Evolutionary conservation across 2,329 filamentous ascomycete genomes (phyloP).

Genomic region (Colletotrichum sp.): DNA sequence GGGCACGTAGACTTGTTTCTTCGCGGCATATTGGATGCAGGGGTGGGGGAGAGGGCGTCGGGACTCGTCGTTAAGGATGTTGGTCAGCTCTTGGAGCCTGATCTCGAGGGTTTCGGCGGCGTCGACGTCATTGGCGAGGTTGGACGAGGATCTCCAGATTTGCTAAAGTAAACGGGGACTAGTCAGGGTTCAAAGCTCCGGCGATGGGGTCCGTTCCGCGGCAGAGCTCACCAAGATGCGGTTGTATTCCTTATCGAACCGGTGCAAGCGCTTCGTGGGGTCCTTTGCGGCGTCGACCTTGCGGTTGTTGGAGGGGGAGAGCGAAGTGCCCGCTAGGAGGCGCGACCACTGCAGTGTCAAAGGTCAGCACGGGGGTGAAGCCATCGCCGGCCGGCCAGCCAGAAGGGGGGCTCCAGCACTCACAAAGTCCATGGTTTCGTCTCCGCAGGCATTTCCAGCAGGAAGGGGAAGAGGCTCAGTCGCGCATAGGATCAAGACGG

Average conservation of each 20-base stretch:
- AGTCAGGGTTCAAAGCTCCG: background rate
- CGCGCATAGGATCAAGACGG: background rate
- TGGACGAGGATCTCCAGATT: slow-evolving; percentile 67
- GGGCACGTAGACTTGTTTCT: slow-evolving; percentile 87
- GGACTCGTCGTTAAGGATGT: slow-evolving; percentile 86
- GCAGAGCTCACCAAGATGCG: slow-evolving; percentile 58
- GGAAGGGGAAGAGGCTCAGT: background rate
- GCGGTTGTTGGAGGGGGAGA: slow-evolving; percentile 59
- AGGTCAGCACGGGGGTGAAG: background rate
- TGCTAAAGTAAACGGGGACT: background rate
- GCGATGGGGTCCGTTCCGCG: background rate
- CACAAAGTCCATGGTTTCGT: slow-evolving; percentile 62
- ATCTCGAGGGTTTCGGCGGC: slow-evolving; percentile 68
- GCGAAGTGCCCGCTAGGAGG: slow-evolving; percentile 66
- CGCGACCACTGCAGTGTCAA: slow-evolving; percentile 62
- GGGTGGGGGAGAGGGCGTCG: slow-evolving; percentile 88
- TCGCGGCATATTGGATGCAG: slow-evolving; percentile 86
- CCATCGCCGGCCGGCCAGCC: background rate
- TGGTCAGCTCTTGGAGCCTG: slow-evolving; percentile 67
- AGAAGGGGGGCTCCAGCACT: slow-evolving; percentile 29
- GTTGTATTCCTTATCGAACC: slow-evolving; percentile 71
- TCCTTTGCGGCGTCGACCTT: slow-evolving; percentile 64
- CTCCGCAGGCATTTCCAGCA: slow-evolving; percentile 49
- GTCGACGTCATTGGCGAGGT: slow-evolving; percentile 64
- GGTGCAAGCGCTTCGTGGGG: slow-evolving; percentile 67